Conservation (phyloP, 371 early-diverging fungal genomes). For the Rhizomucor miehei region DNA sequence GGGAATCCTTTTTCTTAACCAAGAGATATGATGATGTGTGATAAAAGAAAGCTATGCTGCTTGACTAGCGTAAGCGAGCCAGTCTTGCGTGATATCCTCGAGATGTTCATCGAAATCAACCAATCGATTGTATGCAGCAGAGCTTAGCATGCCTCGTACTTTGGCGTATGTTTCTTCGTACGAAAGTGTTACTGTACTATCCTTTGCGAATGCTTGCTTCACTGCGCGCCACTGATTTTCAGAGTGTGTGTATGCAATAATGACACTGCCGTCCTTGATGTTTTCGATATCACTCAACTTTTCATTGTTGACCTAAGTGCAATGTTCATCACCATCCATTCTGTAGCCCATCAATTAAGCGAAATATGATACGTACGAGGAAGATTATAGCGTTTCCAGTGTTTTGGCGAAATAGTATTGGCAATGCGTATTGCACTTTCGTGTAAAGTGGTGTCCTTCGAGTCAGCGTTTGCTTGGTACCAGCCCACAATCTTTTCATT, state of each 20-base stretch:
- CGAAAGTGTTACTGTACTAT: constrained; percentile 24
- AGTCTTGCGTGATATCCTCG: constrained; percentile 65
- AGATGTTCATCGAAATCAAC: constrained; percentile 78
- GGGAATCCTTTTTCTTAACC: too few relatives aligned
- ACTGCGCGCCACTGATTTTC: constrained; percentile 51
- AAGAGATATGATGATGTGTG: neutral
- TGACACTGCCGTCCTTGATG: constrained; percentile 16
- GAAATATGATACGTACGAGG: constrained; percentile 24
- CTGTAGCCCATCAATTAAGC: neutral
- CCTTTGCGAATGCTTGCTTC: constrained; percentile 35
- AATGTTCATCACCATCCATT: neutral
- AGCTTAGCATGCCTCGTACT: constrained; percentile 30
- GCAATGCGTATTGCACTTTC: constrained; percentile 53
- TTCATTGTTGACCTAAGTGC: constrained; percentile 31
- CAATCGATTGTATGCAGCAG: constrained; percentile 43
- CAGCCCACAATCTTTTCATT: constrained; percentile 55
- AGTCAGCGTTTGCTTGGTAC: constrained; percentile 59
- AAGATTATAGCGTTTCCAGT: constrained; percentile 39
- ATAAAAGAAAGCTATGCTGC: neutral
- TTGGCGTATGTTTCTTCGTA: constrained; percentile 34
- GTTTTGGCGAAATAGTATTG: constrained; percentile 42
- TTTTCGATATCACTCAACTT: constrained; percentile 18
- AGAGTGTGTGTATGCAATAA: constrained; percentile 34
- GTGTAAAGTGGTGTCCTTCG: constrained; percentile 40
- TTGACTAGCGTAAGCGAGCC: constrained; percentile 41